These are phyloP conservation scores for Scheffersomyces coipomensis DNA, from an alignment of 805 yeast genomes.

Conservation along the genomic window DNA sequence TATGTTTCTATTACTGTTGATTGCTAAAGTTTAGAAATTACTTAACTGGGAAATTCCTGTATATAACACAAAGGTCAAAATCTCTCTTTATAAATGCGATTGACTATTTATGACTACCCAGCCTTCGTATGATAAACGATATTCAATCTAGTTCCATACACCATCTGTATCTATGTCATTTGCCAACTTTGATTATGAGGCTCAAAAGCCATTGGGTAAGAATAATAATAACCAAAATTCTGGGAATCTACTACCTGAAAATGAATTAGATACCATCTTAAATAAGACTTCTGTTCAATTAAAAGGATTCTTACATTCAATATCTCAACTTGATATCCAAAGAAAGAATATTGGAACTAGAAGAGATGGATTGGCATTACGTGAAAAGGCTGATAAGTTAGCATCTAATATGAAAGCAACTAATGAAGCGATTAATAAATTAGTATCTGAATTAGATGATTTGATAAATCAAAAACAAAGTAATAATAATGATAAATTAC, in stretches of 20 bases:
- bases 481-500: conserved; percentile 9
- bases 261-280: conserved; percentile 33
- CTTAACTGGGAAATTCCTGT: too few species aligned
- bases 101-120: too few species aligned
- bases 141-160: too few species aligned
- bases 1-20: too few species aligned
- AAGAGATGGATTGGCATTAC: conserved; percentile 41
- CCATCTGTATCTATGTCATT: too few species aligned
- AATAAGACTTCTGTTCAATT: conserved; percentile 37
- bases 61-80: too few species aligned
- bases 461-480: conserved; percentile 19
- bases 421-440: conserved; percentile 29
- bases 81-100: too few species aligned
- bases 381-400: conserved; percentile 33
- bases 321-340: conserved; percentile 49
- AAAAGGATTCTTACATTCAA: conserved; percentile 47
- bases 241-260: conserved; percentile 42
- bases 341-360: conserved; percentile 52
- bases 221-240: conserved; percentile 44
- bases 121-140: too few species aligned
- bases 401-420: conserved; percentile 28
- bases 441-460: conserved; percentile 24
- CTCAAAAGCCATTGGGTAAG: conserved; percentile 32
- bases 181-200: conserved; percentile 52
- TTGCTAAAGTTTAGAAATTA: too few species aligned